Base-by-base conservation (phyloP, 805 yeast species). In the Candida maesae region DNA sequence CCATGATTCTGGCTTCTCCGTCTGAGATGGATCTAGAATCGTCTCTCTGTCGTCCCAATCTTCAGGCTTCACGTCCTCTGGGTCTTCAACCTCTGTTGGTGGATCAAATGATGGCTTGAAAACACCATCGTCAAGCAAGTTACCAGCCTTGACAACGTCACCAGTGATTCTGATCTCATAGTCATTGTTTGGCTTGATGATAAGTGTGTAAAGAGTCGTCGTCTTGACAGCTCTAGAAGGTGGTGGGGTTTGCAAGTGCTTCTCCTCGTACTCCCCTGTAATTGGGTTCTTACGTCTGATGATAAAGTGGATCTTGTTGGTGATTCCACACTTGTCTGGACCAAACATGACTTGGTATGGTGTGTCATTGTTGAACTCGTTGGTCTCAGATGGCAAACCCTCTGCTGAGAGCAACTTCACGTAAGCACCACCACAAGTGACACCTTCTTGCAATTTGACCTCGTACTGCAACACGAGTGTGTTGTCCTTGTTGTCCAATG, bases 301-400 rank as follows among this genome's bases (percentile, higher is more conserved):
- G 41, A 88, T 84, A 50, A 89, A 77, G 56, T 85, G 95, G 25
- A 90, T 81, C 62, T 79, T 84, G 66, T 88, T 85, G 33, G 82
- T 74, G 39, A 78, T 58, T 3, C 95, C 95, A 66, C 97, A 90
- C 60, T 75, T 78, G 64, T 90, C 97, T 33, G 97, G 97, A 16
- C 97, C 97, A 67, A 90, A 90, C 91, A 90, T 84, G 49, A 90
- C 66, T 61, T 84, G 88, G 65, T 83, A 87, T 2, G 89, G 85
- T 4, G 95, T 73, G 20, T 71, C 78, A 45, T 76, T 74, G 49
- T 67, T 70, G 67, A 88, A 83, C 45, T 76, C 74, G 17, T 59
- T 55, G 9, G 58, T 62, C 1, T 58, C 68, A 33, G 64, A 46
- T 13, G 61, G 56, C 3, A 61, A 53, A 7, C 69, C 73, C 10